phyloP scores from a whole-genome alignment of 1,284 basidiomycete species.

The Melampsora americana region DNA sequence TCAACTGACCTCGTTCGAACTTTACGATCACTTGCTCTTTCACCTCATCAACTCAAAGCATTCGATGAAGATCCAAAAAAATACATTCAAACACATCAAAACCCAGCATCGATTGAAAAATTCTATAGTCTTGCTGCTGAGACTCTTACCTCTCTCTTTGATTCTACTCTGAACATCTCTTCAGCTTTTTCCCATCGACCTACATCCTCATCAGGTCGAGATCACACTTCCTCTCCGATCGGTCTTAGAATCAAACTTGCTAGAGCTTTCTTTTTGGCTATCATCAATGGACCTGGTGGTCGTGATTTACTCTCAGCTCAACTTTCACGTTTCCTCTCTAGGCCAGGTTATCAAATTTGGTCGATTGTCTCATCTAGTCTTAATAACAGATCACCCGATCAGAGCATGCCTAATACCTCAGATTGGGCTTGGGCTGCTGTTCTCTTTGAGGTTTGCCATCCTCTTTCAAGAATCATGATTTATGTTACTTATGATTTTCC shows the following conservation, averaged over 20 bases:
- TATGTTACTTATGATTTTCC: background rate
- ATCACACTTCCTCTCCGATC: background rate
- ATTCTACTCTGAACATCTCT: background rate
- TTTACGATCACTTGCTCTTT: background rate
- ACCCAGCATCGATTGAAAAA: background rate
- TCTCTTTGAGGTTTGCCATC: background rate
- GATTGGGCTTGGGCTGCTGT: conserved; percentile 13
- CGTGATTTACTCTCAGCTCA: background rate
- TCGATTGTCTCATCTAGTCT: background rate
- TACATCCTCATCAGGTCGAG: background rate
- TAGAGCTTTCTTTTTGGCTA: conserved; percentile 10
- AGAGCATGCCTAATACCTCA: background rate
- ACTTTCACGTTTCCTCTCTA: background rate
- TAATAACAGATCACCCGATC: background rate
- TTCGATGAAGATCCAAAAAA: background rate
- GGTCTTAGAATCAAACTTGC: background rate
- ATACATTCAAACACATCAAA: background rate
- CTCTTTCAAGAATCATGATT: background rate
- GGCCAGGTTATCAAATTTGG: background rate
- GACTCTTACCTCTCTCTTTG: background rate
- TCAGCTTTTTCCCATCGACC: background rate
- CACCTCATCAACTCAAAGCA: conserved; percentile 1
- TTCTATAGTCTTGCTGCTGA: conserved; percentile 4
- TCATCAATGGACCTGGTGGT: background rate
- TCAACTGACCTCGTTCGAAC: background rate